A percentile compares a stretch with the other conserved stretches of the same genome.
Evolutionary conservation across 441 rosid genomes (phyloP).

Genomic region (Dalechampia spathulata): DNA sequence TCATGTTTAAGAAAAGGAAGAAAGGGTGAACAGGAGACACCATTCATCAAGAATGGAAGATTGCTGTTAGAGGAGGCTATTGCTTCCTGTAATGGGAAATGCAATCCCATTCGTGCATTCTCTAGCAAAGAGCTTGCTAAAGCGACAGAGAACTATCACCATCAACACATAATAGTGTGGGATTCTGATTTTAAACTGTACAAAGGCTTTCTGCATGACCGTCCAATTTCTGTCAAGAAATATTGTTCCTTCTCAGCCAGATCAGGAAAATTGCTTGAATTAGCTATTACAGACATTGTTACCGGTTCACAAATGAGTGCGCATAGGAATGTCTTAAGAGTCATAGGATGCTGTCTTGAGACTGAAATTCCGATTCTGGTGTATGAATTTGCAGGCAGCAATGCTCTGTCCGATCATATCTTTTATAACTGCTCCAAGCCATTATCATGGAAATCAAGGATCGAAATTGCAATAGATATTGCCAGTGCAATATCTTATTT

Average conservation of each 20-base stretch:
- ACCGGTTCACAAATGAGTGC: constrained; percentile 27
- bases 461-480: constrained; percentile 16
- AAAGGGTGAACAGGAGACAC: neutral
- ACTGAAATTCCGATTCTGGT: constrained; percentile 25
- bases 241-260: no score
- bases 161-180: neutral
- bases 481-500: constrained; percentile 29
- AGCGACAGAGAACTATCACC: neutral
- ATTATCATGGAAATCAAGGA: constrained; percentile 4
- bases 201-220: no score
- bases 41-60: constrained; percentile 23
- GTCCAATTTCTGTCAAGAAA: no score
- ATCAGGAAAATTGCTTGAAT: no score
- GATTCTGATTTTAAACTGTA: no score
- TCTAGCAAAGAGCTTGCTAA: constrained; percentile 20
- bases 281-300: constrained; percentile 14
- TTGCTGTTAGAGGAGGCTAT: constrained; percentile 28
- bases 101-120: constrained; percentile 29
- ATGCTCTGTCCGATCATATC: constrained; percentile 12
- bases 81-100: constrained; percentile 24
- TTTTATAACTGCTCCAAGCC: no score
- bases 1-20: neutral
- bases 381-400: constrained; percentile 19
- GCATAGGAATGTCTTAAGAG: constrained; percentile 29
- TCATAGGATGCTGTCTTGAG: constrained; percentile 41